Evolutionary conservation across 1,284 basidiomycete species (phyloP).

Genomic region (Puccinia polysora): DNA sequence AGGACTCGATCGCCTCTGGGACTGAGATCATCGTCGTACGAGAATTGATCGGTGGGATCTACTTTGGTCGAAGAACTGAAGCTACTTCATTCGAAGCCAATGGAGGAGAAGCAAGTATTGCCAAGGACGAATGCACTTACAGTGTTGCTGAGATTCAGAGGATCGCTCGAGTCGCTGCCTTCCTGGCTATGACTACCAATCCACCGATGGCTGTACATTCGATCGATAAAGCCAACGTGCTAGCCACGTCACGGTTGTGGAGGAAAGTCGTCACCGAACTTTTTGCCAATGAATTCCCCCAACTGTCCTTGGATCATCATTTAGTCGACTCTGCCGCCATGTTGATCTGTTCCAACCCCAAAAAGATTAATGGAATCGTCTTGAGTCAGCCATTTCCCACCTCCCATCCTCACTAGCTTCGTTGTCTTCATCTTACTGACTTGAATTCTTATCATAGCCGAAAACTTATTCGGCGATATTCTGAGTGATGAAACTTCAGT

Average conservation of each 20-base stretch:
- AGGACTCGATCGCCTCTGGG: slow-evolving; percentile 75
- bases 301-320: slow-evolving; percentile 73
- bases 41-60: slow-evolving; percentile 67
- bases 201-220: slow-evolving; percentile 87
- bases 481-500: slow-evolving; percentile 83
- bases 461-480: slow-evolving; percentile 97
- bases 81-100: slow-evolving; percentile 60
- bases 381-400: slow-evolving; percentile 57
- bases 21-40: slow-evolving; percentile 88
- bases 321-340: slow-evolving; percentile 95
- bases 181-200: slow-evolving; percentile 75
- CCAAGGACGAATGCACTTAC: slow-evolving; percentile 77
- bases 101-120: slow-evolving; percentile 51
- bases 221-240: slow-evolving; percentile 97
- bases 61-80: slow-evolving; percentile 92
- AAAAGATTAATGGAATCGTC: slow-evolving; percentile 90
- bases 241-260: slow-evolving; percentile 93
- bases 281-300: slow-evolving; percentile 75
- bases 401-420: neutral
- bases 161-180: slow-evolving; percentile 90
- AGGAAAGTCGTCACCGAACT: slow-evolving; percentile 82
- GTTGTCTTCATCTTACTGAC: neutral
- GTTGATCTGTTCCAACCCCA: slow-evolving; percentile 86
- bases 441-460: slow-evolving; percentile 55
- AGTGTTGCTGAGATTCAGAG: slow-evolving; percentile 84